Base-by-base conservation (phyloP, 805 yeast species). In the Clavispora santaluciae region DNA sequence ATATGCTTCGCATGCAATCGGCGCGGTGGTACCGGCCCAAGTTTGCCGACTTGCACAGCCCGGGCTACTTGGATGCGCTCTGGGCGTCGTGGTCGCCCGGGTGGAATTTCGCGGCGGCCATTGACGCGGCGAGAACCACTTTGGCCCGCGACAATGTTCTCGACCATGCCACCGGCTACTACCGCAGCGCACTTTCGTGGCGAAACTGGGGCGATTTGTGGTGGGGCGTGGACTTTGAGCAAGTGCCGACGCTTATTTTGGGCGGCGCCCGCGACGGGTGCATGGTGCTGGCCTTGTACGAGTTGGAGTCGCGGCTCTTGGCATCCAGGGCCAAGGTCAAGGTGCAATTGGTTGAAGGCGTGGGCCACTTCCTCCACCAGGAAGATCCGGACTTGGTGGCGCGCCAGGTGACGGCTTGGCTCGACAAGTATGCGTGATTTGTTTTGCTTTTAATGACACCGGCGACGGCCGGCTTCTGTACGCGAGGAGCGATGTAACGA, bases 41-140 rank as follows among this genome's bases (percentile, higher is more conserved):
- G 24, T 44, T 50, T 20, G 26, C 38, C 11, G 44, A 48, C 36
- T 47, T 62, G 37, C 15, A 38, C 10, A 36, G 46, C 22, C 47
- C 47, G 3, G 53, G 50, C n/a, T 68, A 68, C 43, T 51, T 68
- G 48, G 60, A 58, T 40, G 18, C 36, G 5, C 47, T 68, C 20
- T 67, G 71, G 70, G 46, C 42, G 25, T 59, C 42, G 44, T 68
- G 73, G 73, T 63, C 70, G 4, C 72, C 73, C 1, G 51, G 58
- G 1, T 68, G 70, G 69, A 49, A 59, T 13, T 65, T 56, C 39
- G 21, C 54, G 12, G 45, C 40, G 11, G 63, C 54, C 9, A 59
- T 66, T 18, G 62, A 44, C 17, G 44, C 50, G 12, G 66, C 66
- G 12, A 49, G 61, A 37, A 46, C 46, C n/a, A 59, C 63, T 1